Percentiles rank a stretch among this genome's conserved stretches.
These are phyloP conservation scores for Sugiyamaella boreocaroliniensis DNA, from an alignment of 805 yeast species.

Conservation along the genomic window DNA sequence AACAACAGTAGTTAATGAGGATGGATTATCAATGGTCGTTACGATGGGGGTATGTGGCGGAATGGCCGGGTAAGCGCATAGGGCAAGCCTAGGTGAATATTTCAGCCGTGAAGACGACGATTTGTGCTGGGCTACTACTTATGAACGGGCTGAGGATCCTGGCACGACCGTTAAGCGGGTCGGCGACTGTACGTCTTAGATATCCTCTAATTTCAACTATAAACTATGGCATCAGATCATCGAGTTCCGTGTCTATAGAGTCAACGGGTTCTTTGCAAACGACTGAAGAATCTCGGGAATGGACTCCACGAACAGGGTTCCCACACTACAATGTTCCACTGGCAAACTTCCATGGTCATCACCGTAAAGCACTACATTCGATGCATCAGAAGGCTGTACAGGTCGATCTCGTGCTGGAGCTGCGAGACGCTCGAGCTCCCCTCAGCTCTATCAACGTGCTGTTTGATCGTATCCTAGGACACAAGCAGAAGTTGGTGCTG, in stretches of 20 bases:
- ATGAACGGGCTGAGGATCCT: neutral
- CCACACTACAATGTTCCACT: slow-evolving; percentile 65
- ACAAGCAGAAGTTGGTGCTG: slow-evolving; percentile 51
- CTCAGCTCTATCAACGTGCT: slow-evolving; percentile 71
- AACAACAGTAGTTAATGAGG: too few species aligned
- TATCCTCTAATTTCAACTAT: too few species aligned
- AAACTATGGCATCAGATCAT: neutral
- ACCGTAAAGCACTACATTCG: slow-evolving; percentile 63
- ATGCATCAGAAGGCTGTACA: slow-evolving; percentile 69
- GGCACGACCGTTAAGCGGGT: too few species aligned
- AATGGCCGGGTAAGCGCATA: neutral
- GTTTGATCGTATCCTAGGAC: slow-evolving; percentile 58
- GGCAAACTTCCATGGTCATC: slow-evolving; percentile 88
- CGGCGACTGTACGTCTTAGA: too few species aligned
- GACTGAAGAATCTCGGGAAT: neutral
- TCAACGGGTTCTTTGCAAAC: neutral
- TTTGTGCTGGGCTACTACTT: neutral
- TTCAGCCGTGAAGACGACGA: too few species aligned
- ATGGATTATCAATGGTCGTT: neutral
- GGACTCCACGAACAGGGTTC: slow-evolving; percentile 59
- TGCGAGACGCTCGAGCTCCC: slow-evolving; percentile 88
- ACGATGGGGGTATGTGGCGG: neutral
- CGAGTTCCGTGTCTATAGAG: neutral
- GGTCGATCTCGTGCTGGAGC: slow-evolving; percentile 72
- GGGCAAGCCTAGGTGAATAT: too few species aligned